These are phyloP conservation scores for Striga hermonthica DNA, from an alignment of 305 asterid species.

Conservation along the genomic window DNA sequence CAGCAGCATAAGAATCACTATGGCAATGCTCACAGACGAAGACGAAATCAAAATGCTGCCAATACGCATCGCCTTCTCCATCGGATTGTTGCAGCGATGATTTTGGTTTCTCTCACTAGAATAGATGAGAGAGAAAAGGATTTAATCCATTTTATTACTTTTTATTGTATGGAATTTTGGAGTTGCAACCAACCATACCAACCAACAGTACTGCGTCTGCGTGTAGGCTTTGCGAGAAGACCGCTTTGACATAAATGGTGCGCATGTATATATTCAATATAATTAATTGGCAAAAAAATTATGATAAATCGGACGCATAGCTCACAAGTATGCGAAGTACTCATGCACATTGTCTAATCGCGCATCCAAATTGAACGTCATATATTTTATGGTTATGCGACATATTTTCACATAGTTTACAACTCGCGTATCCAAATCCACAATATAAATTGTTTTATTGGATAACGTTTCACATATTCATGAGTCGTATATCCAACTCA, in stretches of 20 bases:
- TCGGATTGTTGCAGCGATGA: constrained; percentile 41
- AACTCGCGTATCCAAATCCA: too few species aligned
- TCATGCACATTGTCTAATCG: too few species aligned
- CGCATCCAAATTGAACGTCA: too few species aligned
- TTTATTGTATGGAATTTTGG: constrained; percentile 14
- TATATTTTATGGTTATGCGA: too few species aligned
- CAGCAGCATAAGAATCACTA: constrained; percentile 66
- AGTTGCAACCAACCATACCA: constrained; percentile 43
- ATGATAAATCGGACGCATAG: too few species aligned
- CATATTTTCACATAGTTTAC: too few species aligned
- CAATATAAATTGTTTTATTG: too few species aligned
- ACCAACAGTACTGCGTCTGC: constrained; percentile 36
- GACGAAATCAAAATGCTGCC: constrained; percentile 39
- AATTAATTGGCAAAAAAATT: too few species aligned
- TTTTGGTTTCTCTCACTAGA: constrained; percentile 37
- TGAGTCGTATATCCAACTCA: too few species aligned
- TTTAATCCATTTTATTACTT: constrained; percentile 27
- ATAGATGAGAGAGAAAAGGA: constrained; percentile 40
- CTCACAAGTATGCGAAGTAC: too few species aligned
- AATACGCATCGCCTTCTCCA: constrained; percentile 63
- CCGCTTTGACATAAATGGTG: constrained; percentile 63
- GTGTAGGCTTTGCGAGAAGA: constrained; percentile 45
- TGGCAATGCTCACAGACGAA: constrained; percentile 35
- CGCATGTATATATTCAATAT: too few species aligned
- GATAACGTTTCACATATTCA: too few species aligned